Percentiles rank a stretch among this genome's conserved stretches.
These are phyloP conservation scores for Fusarium sp. DNA, from an alignment of 2,329 filamentous ascomycete species.

Conservation along the genomic window DNA sequence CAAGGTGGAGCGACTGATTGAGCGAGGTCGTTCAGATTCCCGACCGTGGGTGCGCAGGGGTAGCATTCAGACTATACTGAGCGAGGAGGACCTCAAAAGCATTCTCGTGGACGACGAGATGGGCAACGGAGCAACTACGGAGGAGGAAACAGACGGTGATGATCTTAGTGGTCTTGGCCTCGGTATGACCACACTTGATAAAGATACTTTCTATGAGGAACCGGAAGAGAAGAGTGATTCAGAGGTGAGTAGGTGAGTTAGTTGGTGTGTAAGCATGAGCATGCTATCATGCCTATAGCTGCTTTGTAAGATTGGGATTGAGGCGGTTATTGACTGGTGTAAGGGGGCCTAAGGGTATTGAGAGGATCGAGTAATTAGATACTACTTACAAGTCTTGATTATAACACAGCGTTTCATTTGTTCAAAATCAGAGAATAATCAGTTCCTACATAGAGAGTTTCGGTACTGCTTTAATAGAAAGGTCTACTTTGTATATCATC, in stretches of 20 bases:
- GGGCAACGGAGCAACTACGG: conserved; percentile 47
- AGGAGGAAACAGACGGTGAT: conserved; percentile 51
- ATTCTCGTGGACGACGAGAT: conserved; percentile 54
- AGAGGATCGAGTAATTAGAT: conserved; percentile 6
- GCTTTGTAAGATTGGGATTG: conserved; percentile 8
- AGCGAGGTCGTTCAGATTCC: conserved; percentile 65
- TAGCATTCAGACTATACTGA: conserved; percentile 68
- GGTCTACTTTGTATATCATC: no score
- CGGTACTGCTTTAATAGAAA: no score
- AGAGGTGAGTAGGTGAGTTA: conserved; percentile 13
- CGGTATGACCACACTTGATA: conserved; percentile 43
- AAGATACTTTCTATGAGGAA: conserved; percentile 39
- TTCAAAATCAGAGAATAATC: neutral
- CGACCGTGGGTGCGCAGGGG: conserved; percentile 58
- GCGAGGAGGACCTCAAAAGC: conserved; percentile 66
- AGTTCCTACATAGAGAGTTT: neutral
- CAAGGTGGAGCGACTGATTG: conserved; percentile 78
- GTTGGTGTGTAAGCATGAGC: neutral
- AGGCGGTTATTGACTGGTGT: neutral
- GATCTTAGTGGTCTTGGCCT: conserved; percentile 41
- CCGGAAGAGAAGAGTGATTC: conserved; percentile 36
- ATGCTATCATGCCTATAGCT: neutral
- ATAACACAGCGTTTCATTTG: conserved; percentile 18
- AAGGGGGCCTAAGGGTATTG: neutral
- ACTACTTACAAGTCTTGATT: conserved; percentile 8